Base-by-base conservation (phyloP, 1,139 yeast genomes). In the Tardiomyces blankii region DNA sequence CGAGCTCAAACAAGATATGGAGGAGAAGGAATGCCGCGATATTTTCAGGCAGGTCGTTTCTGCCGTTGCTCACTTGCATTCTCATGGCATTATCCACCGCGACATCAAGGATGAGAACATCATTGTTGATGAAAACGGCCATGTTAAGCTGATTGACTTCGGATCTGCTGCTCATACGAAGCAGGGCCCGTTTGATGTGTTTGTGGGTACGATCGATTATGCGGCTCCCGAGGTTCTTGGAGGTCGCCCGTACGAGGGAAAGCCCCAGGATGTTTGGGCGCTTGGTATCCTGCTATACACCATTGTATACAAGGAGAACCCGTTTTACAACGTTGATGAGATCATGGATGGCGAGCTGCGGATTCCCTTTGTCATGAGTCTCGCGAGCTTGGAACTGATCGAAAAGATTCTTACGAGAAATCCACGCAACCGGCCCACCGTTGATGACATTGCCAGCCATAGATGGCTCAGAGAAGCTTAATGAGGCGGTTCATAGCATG, bases 201-300 rank as follows among this genome's bases (percentile, higher is more conserved):
- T 91, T 66, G 97, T 91, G 1, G 98, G 98, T 2, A 91, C 98
- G 0, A 80, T 91, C 39, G 97, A 91, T 63, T 91, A 89, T 63
- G 97, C 97, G 0, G 93, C 96, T 0, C 97, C 98, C 0, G 98
- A 91, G 64, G 96, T 91, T 0, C 70, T 91, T 33, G 74, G 81
- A 45, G 98, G 97, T 8, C 81, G 80, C 49, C 82, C 88, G 28
- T 91, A 91, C 59, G 86, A 79, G 48, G 98, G 98, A 18, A 82
- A 78, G 61, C 91, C 95, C 0, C 98, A 91, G 63, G 98, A 91
- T 64, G 80, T 89, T 1, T 91, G 98, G 98, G 96, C 97, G 0
- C 70, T 89, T 58, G 98, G 98, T 1, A 84, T 91, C 18, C 69
- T 91, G 49, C 67, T 91, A 19, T 91, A 88, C 66, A 91, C 96